Percentiles rank a stretch among this genome's conserved stretches.
phyloP scores from a whole-genome alignment of 2,329 filamentous ascomycete genomes.

The Aspergillus hiratsukae region DNA sequence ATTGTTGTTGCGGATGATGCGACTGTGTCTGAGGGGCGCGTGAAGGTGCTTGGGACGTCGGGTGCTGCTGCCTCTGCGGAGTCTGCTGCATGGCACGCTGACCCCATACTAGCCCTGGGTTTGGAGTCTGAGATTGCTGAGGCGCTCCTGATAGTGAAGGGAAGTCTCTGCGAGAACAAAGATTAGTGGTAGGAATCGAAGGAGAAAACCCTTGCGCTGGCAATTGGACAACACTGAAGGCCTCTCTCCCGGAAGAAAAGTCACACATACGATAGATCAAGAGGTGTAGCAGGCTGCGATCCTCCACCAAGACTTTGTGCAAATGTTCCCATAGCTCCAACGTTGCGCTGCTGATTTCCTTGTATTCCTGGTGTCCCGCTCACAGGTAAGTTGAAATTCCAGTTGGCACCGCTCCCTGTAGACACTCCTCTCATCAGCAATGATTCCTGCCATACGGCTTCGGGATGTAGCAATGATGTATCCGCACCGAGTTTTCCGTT shows the following conservation, averaged over 20 bases:
- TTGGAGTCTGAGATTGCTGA: constrained; percentile 50
- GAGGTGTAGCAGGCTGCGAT: constrained; percentile 49
- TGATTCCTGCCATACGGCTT: constrained; percentile 1
- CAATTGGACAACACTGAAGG: not conserved
- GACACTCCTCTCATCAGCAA: constrained; percentile 20
- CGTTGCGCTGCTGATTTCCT: constrained; percentile 47
- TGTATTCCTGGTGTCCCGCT: constrained; percentile 50
- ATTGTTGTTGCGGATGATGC: constrained; percentile 39
- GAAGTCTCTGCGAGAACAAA: constrained; percentile 50
- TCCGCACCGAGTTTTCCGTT: constrained; percentile 52
- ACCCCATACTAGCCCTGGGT: constrained; percentile 52
- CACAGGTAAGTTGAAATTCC: constrained; percentile 55
- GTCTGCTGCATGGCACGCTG: constrained; percentile 51
- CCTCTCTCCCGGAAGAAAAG: constrained; percentile 1
- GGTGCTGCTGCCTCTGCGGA: constrained; percentile 49
- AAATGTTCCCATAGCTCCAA: constrained; percentile 51
- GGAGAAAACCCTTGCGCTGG: not conserved
- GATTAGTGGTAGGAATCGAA: constrained; percentile 6
- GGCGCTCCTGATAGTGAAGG: constrained; percentile 56
- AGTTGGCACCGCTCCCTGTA: constrained; percentile 51
- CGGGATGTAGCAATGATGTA: not conserved
- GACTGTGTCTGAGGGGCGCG: constrained; percentile 37
- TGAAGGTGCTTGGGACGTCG: constrained; percentile 40
- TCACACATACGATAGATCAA: constrained; percentile 54
- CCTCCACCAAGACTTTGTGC: constrained; percentile 51